Evolutionary conservation across 805 yeast genomes (phyloP).

Genomic region (Lachancea sp.): DNA sequence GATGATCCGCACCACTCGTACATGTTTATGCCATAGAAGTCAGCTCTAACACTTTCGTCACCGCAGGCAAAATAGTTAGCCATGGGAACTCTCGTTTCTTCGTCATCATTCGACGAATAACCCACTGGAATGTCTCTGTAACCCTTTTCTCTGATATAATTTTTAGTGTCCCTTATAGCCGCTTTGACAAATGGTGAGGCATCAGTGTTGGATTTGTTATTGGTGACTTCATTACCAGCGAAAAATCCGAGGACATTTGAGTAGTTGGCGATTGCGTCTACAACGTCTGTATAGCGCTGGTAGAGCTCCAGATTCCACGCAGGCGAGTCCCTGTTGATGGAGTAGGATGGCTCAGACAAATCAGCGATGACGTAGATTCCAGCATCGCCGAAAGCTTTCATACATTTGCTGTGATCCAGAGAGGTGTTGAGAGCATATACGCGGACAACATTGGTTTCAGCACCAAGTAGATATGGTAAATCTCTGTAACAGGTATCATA

Average conservation of each 20-base stretch:
- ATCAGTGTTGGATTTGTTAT: conserved; percentile 51
- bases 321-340: conserved; percentile 54
- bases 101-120: conserved; percentile 66
- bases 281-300: conserved; percentile 55
- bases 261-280: conserved; percentile 56
- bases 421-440: conserved; percentile 58
- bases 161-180: conserved; percentile 64
- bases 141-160: conserved; percentile 48
- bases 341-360: conserved; percentile 52
- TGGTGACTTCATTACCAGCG: conserved; percentile 74
- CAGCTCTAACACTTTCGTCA: conserved; percentile 49
- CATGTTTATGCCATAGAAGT: conserved; percentile 75
- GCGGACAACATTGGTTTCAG: conserved; percentile 58
- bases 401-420: conserved; percentile 56
- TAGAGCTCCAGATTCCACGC: conserved; percentile 52
- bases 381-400: conserved; percentile 52
- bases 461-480: conserved; percentile 51
- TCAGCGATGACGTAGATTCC: conserved; percentile 71
- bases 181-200: conserved; percentile 73
- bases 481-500: conserved; percentile 53
- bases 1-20: conserved; percentile 74
- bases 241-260: conserved; percentile 66
- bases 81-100: conserved; percentile 48
- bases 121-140: conserved; percentile 69
- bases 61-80: conserved; percentile 72